Evolutionary conservation across 768 basidiomycete species (phyloP).

Genomic region (Flagelloscypha sp.): DNA sequence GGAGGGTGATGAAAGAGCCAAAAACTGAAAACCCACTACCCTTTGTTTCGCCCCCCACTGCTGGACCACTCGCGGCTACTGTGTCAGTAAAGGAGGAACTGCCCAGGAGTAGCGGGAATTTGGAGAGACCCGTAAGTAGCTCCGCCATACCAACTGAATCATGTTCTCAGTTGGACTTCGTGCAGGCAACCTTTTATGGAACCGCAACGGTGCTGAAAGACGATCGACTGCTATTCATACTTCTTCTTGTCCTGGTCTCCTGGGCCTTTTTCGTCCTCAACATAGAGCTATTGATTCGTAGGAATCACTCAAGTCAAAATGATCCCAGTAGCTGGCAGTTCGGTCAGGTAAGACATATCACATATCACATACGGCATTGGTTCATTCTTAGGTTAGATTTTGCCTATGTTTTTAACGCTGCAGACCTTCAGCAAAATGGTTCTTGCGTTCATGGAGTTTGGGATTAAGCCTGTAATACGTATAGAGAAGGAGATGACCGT

Average conservation of each 20-base stretch:
- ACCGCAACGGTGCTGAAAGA: not conserved
- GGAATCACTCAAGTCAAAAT: constrained; percentile 8
- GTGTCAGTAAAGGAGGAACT: too few species aligned
- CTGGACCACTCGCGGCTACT: too few species aligned
- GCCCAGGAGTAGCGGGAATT: too few species aligned
- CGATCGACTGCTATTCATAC: constrained; percentile 6
- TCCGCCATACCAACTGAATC: too few species aligned
- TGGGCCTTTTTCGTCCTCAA: constrained; percentile 15
- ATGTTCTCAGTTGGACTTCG: too few species aligned
- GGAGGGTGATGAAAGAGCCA: constrained; percentile 5
- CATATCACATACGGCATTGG: not conserved
- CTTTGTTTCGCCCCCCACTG: constrained; percentile 11
- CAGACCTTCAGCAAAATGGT: constrained; percentile 11
- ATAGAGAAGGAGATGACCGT: too few species aligned
- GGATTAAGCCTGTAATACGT: too few species aligned
- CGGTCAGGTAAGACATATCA: constrained; percentile 11
- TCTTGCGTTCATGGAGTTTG: constrained; percentile 9
- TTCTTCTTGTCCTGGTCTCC: constrained; percentile 8
- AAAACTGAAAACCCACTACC: constrained; percentile 7
- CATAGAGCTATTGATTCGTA: constrained; percentile 12
- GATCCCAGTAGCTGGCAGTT: constrained; percentile 11
- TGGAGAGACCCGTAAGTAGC: too few species aligned
- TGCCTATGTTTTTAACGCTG: constrained; percentile 15
- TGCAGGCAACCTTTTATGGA: too few species aligned
- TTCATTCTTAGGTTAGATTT: constrained; percentile 5